phyloP scores from a whole-genome alignment of 371 early-diverging fungal species.

The Amoeboaphelidium protococcarum region DNA sequence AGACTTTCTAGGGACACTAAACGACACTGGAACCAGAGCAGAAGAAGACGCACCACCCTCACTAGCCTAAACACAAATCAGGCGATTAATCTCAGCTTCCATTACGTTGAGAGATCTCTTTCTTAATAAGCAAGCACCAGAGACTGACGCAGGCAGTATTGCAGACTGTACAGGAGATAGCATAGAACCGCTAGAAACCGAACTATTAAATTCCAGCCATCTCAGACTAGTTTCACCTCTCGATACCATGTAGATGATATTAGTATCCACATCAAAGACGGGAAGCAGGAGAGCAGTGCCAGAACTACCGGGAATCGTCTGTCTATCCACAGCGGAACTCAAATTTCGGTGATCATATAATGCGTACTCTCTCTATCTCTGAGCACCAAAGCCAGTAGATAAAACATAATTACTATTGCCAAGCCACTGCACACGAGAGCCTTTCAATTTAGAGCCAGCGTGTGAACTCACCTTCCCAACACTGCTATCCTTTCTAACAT shows the following conservation, averaged over 20 bases:
- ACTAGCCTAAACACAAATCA: conserved; percentile 23
- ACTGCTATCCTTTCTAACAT: conserved; percentile 19
- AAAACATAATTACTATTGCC: background rate
- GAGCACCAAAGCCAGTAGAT: background rate
- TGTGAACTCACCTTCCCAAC: background rate
- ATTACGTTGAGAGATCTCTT: conserved; percentile 42
- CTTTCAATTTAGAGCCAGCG: background rate
- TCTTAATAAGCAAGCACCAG: conserved; percentile 32
- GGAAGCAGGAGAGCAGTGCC: conserved; percentile 34
- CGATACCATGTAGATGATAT: conserved; percentile 29
- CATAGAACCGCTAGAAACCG: conserved; percentile 18
- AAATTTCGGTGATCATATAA: conserved; percentile 42
- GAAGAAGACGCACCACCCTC: conserved; percentile 6
- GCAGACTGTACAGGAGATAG: conserved; percentile 11
- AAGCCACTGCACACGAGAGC: background rate
- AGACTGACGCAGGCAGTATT: background rate
- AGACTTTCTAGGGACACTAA: conserved; percentile 33
- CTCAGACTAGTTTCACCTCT: conserved; percentile 32
- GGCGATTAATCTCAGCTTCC: conserved; percentile 39
- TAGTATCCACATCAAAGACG: conserved; percentile 46
- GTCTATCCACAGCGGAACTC: conserved; percentile 18
- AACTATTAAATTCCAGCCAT: conserved; percentile 16
- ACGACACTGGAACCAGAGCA: conserved; percentile 30
- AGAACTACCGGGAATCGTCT: conserved; percentile 17
- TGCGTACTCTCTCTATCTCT: conserved; percentile 20